These are phyloP conservation scores for Sordariomycetes sp. DNA, from an alignment of 2,329 filamentous ascomycete species.

Conservation along the genomic window DNA sequence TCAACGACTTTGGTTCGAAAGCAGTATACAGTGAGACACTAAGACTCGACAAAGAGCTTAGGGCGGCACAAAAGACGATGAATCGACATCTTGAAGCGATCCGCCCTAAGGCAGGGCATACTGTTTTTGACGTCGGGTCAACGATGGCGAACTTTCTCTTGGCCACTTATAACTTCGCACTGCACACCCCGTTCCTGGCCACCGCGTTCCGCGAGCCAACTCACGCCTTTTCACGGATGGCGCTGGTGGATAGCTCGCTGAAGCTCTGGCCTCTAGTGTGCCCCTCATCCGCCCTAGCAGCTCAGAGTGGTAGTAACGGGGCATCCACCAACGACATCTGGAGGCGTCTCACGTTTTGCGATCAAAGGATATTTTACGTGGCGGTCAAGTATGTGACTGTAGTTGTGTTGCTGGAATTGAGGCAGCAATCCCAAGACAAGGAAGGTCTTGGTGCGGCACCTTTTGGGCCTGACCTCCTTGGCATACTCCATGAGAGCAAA, in stretches of 20 bases:
- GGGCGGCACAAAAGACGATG: constrained; percentile 25
- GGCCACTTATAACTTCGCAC: constrained; percentile 36
- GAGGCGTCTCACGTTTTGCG: constrained; percentile 20
- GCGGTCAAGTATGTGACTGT: constrained; percentile 19
- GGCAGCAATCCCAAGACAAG: constrained; percentile 24
- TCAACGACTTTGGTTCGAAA: constrained; percentile 25
- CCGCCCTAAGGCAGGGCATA: constrained; percentile 9
- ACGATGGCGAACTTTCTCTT: constrained; percentile 33
- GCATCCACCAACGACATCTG: constrained; percentile 14
- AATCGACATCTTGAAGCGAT: constrained; percentile 16
- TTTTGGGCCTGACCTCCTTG: constrained; percentile 25
- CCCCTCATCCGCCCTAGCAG: constrained; percentile 7
- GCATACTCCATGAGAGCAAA: constrained; percentile 24
- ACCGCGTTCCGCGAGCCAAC: constrained; percentile 23
- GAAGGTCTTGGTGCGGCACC: constrained; percentile 18
- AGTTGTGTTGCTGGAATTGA: constrained; percentile 25
- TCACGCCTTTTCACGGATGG: constrained; percentile 36
- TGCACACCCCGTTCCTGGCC: constrained; percentile 40
- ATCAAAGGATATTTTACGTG: constrained; percentile 25
- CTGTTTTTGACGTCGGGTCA: constrained; percentile 26
- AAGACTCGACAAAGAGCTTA: constrained; percentile 25
- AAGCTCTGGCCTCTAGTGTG: constrained; percentile 20
- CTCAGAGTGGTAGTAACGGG: constrained; percentile 4
- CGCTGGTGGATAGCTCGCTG: constrained; percentile 30
- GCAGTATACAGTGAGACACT: constrained; percentile 30